Evolutionary conservation across 495 filamentous ascomycete species (phyloP).

Genomic region (Penicilliopsis zonata): DNA sequence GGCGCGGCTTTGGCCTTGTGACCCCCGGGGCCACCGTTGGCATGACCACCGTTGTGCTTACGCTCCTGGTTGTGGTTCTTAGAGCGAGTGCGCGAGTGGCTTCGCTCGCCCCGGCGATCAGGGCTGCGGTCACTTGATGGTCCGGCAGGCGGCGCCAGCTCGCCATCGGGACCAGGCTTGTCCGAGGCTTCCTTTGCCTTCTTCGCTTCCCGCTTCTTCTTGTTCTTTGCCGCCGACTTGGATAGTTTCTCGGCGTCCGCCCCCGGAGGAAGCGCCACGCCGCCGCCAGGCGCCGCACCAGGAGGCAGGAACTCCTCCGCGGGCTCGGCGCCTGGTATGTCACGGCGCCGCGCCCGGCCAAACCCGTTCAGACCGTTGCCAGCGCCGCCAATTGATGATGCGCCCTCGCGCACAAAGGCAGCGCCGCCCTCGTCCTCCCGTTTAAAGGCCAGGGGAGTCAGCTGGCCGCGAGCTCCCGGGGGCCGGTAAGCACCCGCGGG

Average conservation of each 20-base stretch:
- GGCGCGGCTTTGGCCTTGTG: slow-evolving; percentile 9
- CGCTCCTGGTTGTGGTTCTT: slow-evolving; percentile 28
- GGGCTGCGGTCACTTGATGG: too few species aligned
- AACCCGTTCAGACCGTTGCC: slow-evolving; percentile 57
- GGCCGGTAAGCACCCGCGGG: slow-evolving; percentile 92
- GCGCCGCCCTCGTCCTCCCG: slow-evolving; percentile 94
- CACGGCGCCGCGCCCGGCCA: slow-evolving; percentile 54
- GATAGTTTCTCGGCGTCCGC: slow-evolving; percentile 58
- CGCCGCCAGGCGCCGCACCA: slow-evolving; percentile 59
- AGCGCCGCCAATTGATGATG: slow-evolving; percentile 42
- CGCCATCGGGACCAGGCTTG: slow-evolving; percentile 27
- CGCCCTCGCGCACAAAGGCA: slow-evolving; percentile 74
- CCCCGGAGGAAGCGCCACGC: slow-evolving; percentile 44
- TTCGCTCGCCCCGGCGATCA: slow-evolving; percentile 43
- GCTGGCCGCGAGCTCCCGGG: slow-evolving; percentile 82
- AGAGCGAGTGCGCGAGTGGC: slow-evolving; percentile 46
- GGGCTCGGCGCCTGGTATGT: slow-evolving; percentile 73
- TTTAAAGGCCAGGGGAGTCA: slow-evolving; percentile 89
- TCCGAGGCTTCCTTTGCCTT: slow-evolving; percentile 70
- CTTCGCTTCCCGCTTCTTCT: slow-evolving; percentile 97
- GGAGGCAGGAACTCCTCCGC: slow-evolving; percentile 47
- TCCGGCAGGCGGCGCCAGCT: slow-evolving; percentile 16
- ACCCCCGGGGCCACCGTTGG: slow-evolving; percentile 19
- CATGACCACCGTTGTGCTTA: slow-evolving; percentile 19
- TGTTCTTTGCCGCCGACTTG: slow-evolving; percentile 89